A percentile compares a stretch with the other conserved stretches of the same genome.
phyloP scores from a whole-genome alignment of 1,284 basidiomycete species.

The Fistulina hepatica region DNA sequence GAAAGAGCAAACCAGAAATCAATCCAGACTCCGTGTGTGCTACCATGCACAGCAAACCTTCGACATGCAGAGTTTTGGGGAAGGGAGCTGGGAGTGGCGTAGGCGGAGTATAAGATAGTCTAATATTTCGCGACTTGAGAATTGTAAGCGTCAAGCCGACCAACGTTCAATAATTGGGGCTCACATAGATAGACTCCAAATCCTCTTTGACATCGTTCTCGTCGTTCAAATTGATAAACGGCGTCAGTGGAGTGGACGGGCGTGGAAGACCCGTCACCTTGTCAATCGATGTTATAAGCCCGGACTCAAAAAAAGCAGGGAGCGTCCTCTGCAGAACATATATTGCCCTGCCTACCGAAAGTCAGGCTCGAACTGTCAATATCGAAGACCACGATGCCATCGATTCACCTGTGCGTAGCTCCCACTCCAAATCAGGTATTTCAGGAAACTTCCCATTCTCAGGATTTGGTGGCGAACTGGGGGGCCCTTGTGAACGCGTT shows the following conservation, averaged over 20 bases:
- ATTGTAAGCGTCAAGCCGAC: too few species aligned
- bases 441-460: too few species aligned
- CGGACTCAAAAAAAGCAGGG: conserved; percentile 59
- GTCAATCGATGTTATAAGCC: conserved; percentile 49
- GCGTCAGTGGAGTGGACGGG: conserved; percentile 15
- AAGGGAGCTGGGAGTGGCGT: conserved; percentile 53
- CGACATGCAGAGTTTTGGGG: conserved; percentile 52
- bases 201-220: conserved; percentile 21
- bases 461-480: too few species aligned
- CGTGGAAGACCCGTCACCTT: conserved; percentile 28
- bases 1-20: conserved; percentile 1
- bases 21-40: not conserved
- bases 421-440: conserved; percentile 49
- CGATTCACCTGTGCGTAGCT: conserved; percentile 49
- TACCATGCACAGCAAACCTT: conserved; percentile 43
- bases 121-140: too few species aligned
- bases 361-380: conserved; percentile 5
- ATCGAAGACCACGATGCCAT: not conserved
- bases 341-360: conserved; percentile 50
- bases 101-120: conserved; percentile 56
- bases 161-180: too few species aligned
- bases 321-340: conserved; percentile 57
- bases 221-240: too few species aligned
- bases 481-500: too few species aligned
- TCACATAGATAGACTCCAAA: conserved; percentile 43